Base-by-base conservation (phyloP, 768 basidiomycete species). In the Lentinula detonsa region DNA sequence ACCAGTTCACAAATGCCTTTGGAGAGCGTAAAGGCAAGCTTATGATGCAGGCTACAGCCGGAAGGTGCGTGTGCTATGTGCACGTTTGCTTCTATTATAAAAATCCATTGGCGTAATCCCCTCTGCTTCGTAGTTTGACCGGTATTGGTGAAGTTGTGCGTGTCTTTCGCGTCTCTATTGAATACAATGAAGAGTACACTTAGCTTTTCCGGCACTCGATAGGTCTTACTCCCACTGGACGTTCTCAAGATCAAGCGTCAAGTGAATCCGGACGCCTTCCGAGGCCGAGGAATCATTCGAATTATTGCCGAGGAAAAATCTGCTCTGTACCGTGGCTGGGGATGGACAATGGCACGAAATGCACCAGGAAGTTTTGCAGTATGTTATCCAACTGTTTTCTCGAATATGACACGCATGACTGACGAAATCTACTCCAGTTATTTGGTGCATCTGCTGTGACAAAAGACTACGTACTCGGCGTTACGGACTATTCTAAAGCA, bases 231-330 rank as follows among this genome's bases (percentile, higher is more conserved):
- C 39, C 96, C 96, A 2, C 82, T 98, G 5, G 96, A 99, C 70
- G 95, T 86, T 23, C 86, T 99, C 71, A 99, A 99, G 77, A 98
- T 99, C 75, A 98, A 97, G 78, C 89, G 95, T 57, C 96, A 99
- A 78, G 92, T 91, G 60, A 99, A 99, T 76, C 96, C 96, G 1
- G 97, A 98, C 68, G 96, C 96, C 1, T 94, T 99, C 85, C 90
- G 93, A 39, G 95, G 95, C 40, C 91, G 96, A 28, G 94, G 95
- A 18, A 81, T 95, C 66, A 64, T 97, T 59, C 88, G 90, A 58
- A 93, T 99, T 67, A 85, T 99, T 73, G 73, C 85, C 70, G 95
- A 99, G 66, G 96, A 98, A 71, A 93, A 95, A 60, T 84, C 90
- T 8, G 84, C 90, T 1, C 83, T 99, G 39, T 99, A 99, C 75